These are phyloP conservation scores for Coleophoma cylindrospora DNA, from an alignment of 2,329 filamentous ascomycete species.

Conservation along the genomic window DNA sequence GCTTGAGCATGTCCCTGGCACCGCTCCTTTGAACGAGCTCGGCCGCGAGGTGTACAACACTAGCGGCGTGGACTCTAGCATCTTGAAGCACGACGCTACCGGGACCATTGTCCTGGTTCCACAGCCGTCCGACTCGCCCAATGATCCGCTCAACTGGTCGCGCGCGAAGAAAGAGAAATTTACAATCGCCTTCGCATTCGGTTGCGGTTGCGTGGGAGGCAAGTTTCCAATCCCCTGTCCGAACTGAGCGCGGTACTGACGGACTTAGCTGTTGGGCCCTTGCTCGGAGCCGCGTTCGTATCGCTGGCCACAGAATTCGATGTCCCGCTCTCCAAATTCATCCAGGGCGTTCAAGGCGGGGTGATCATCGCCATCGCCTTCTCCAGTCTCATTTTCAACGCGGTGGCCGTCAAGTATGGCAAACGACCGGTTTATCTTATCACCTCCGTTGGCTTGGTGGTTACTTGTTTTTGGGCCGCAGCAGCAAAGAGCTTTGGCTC, in stretches of 20 bases:
- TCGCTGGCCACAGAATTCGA: conserved; percentile 28
- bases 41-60: conserved; percentile 24
- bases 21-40: conserved; percentile 27
- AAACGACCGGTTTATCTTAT: conserved; percentile 22
- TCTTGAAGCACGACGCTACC: conserved; percentile 29
- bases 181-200: conserved; percentile 32
- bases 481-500: conserved; percentile 28
- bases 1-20: conserved; percentile 19
- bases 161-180: conserved; percentile 29
- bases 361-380: conserved; percentile 33
- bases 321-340: conserved; percentile 25
- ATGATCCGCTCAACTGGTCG: conserved; percentile 47
- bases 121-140: conserved; percentile 43
- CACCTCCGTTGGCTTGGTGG: conserved; percentile 26
- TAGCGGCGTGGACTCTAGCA: conserved; percentile 9
- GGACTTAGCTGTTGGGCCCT: conserved; percentile 29
- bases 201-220: conserved; percentile 36
- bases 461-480: conserved; percentile 30
- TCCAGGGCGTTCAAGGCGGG: conserved; percentile 27
- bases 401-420: conserved; percentile 26
- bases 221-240: background rate
- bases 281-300: conserved; percentile 30
- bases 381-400: conserved; percentile 32
- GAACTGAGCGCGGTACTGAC: background rate
- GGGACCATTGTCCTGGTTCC: conserved; percentile 46